Base-by-base conservation (phyloP, 129 eudicot species). In the Deinandra increscens region DNA sequence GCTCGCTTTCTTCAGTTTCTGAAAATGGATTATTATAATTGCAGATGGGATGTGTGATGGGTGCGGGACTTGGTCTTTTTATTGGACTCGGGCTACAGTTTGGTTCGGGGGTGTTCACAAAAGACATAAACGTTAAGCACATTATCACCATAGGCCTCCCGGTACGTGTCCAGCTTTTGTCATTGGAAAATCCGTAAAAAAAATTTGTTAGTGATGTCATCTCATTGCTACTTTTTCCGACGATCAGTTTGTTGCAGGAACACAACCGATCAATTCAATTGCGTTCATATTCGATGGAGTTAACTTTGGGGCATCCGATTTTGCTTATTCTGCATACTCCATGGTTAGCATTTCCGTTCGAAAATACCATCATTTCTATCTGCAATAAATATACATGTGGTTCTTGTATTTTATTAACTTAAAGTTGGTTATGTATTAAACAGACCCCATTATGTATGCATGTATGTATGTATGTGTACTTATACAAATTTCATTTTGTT, bases 31-130 rank as follows among this genome's bases (percentile, higher is more conserved):
- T 14, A 14, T 56, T 34, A 26, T 50, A 43, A 54, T 58, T 80
- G 86, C 91, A 93, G 92, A 86, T 93, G 96, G 83, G 88, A 54
- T 89, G 87, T 54, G 78, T 88, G 59, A 78, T 92, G 45, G 98
- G 98, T 22, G 66, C 86, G 12, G 91, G 90, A 60, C 90, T 93
- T 7, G 84, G 92, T 66, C 41, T 84, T 18, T 62, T 80, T 42
- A 91, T 93, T 46, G 96, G 96, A 68, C 67, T 93, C 3, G 98
- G 96, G 7, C 79, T 93, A 74, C 86, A 78, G 19, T 93, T 77
- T 75, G 98, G 98, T 68, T 85, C 82, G 1, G 84, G 84, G 51
- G 79, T 86, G 23, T 93, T 93, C 66, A 69, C 95, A 11, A 80
- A 78, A 55, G 95, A 93, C 73, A 71, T 75, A 56, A 69, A 64